A percentile compares a stretch with the other conserved stretches of the same genome.
Conservation (phyloP, 768 basidiomycete genomes). For the Coprinellus micaceus region DNA sequence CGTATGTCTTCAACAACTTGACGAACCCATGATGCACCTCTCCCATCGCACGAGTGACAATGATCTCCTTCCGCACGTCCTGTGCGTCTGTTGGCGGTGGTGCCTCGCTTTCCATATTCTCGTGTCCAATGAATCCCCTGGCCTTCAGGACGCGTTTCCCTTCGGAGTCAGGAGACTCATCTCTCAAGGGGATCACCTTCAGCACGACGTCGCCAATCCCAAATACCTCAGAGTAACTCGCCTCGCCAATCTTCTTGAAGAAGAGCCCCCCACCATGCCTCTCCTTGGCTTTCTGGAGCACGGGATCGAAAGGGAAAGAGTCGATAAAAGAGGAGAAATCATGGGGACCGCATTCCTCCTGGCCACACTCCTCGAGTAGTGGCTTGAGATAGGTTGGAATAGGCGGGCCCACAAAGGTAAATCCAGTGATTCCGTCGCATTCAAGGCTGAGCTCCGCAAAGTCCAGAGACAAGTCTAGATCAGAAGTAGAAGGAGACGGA, state of each 20-base stretch:
- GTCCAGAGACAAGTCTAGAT: conserved; percentile 52
- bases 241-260: conserved; percentile 92
- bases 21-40: conserved; percentile 76
- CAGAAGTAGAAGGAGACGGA: conserved; percentile 49
- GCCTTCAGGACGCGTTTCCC: conserved; percentile 11
- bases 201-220: conserved; percentile 86
- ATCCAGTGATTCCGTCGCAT: conserved; percentile 17
- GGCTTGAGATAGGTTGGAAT: conserved; percentile 56
- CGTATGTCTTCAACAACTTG: conserved; percentile 73
- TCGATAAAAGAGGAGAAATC: conserved; percentile 84
- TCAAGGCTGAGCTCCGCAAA: conserved; percentile 40
- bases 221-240: conserved; percentile 95
- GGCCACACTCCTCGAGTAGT: conserved; percentile 68
- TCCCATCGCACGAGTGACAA: conserved; percentile 75
- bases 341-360: conserved; percentile 55
- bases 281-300: conserved; percentile 38
- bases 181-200: conserved; percentile 78
- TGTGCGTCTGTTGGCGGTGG: conserved; percentile 71
- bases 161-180: conserved; percentile 33
- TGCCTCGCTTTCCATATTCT: conserved; percentile 38
- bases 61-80: conserved; percentile 77
- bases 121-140: neutral
- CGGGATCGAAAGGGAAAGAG: conserved; percentile 70
- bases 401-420: conserved; percentile 22
- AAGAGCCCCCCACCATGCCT: conserved; percentile 18